Conservation (phyloP, 192 early-diverging fungal genomes). For the Haplosporangium gracile region DNA sequence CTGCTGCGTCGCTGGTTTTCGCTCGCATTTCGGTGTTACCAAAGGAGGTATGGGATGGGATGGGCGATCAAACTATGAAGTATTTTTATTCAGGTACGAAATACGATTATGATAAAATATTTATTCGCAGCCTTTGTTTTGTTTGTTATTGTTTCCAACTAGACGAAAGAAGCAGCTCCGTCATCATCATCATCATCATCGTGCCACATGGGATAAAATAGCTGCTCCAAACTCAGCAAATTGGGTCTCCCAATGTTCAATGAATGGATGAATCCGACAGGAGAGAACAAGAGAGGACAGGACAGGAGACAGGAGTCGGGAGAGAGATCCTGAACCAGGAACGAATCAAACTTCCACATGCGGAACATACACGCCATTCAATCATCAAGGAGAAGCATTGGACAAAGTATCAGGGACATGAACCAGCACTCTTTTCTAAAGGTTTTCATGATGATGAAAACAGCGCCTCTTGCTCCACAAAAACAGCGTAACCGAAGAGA, state of each 20-base stretch:
- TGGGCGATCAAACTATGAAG: background rate
- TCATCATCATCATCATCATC: background rate
- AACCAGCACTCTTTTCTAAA: no score
- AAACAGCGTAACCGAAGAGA: background rate
- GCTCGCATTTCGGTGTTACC: background rate
- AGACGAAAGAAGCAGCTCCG: background rate
- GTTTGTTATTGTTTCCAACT: background rate
- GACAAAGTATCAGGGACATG: background rate
- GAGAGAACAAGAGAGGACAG: no score
- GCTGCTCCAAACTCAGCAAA: slow-evolving; percentile 1
- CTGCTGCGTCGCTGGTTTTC: background rate
- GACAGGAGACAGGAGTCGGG: no score
- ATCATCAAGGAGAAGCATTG: background rate
- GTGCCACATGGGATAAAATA: slow-evolving; percentile 1
- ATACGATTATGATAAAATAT: background rate
- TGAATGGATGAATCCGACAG: background rate
- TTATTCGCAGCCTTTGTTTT: background rate
- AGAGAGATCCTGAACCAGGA: background rate
- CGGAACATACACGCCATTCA: background rate
- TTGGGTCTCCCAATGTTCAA: background rate
- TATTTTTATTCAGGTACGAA: slow-evolving; percentile 4
- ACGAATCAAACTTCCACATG: background rate
- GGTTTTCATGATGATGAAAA: no score
- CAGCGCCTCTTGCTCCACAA: no score
- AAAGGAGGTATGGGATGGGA: background rate